These are phyloP conservation scores for Solanum pinnatisectum DNA, from an alignment of 257 asterid genomes.

Conservation along the genomic window DNA sequence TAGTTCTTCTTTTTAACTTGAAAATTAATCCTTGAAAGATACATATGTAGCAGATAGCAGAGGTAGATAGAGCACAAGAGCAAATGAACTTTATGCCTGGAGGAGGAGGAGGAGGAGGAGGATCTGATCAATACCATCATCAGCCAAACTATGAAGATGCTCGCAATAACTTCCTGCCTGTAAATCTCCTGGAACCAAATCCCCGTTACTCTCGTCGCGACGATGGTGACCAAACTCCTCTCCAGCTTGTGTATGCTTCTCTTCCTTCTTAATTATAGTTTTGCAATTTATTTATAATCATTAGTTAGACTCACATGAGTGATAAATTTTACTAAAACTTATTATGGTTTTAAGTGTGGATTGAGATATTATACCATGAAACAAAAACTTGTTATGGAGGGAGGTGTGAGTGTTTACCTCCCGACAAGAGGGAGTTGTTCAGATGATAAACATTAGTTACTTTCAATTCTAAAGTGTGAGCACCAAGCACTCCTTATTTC, in stretches of 20 bases:
- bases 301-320: background rate
- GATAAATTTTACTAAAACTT: background rate
- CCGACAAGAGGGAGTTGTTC: background rate
- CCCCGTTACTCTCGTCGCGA: constrained; percentile 47
- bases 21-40: background rate
- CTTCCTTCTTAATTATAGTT: background rate
- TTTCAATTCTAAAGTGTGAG: background rate
- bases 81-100: constrained; percentile 63
- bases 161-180: constrained; percentile 60
- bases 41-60: constrained; percentile 52
- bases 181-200: constrained; percentile 68
- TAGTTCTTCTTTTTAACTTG: background rate
- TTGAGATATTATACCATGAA: background rate
- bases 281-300: background rate
- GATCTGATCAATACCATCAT: constrained; percentile 35
- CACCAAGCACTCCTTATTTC: background rate
- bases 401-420: background rate
- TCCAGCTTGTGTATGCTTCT: constrained; percentile 63
- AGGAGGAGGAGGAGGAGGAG: background rate
- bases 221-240: constrained; percentile 59
- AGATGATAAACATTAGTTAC: background rate
- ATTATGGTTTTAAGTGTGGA: background rate
- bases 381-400: background rate
- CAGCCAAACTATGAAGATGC: constrained; percentile 41
- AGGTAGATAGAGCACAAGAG: constrained; percentile 67